Conservation (phyloP, 306 rosid species). For the Sindora glabra region DNA sequence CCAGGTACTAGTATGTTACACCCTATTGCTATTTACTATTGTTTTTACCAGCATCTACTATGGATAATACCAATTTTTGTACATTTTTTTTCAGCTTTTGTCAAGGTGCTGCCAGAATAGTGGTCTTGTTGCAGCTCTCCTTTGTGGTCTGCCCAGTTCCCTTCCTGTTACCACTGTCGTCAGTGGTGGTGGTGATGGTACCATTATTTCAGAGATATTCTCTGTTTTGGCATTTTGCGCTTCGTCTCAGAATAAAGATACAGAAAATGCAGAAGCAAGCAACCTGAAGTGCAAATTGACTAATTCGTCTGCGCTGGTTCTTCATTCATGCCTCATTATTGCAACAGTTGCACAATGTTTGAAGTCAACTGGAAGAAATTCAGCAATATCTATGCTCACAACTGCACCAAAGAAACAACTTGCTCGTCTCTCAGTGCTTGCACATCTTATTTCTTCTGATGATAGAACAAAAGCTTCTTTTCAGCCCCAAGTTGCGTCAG, state of each 20-base stretch:
- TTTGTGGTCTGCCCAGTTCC: constrained; percentile 84
- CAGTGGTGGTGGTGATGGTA: constrained; percentile 93
- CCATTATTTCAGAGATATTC: constrained; percentile 76
- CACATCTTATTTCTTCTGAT: constrained; percentile 56
- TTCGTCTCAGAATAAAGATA: constrained; percentile 51
- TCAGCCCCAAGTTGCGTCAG: constrained; percentile 58
- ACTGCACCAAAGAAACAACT: constrained; percentile 72
- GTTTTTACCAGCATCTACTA: too few species aligned
- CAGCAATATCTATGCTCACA: constrained; percentile 77
- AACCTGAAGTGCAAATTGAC: constrained; percentile 50
- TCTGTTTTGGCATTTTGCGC: constrained; percentile 55
- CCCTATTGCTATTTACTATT: too few species aligned
- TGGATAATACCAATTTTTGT: too few species aligned
- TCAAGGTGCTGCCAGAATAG: constrained; percentile 69
- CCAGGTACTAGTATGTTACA: constrained; percentile 78
- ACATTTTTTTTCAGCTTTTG: constrained; percentile 53
- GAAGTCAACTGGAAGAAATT: constrained; percentile 81
- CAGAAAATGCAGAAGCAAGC: constrained; percentile 44
- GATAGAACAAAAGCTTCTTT: constrained; percentile 40
- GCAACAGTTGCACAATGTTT: constrained; percentile 73
- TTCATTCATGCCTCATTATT: constrained; percentile 68
- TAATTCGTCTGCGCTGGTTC: constrained; percentile 50
- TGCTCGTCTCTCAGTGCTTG: constrained; percentile 68
- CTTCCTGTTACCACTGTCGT: constrained; percentile 87
- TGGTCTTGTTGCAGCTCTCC: constrained; percentile 64